phyloP scores from a whole-genome alignment of 2,329 filamentous ascomycete genomes.

The Penicillium sp. region DNA sequence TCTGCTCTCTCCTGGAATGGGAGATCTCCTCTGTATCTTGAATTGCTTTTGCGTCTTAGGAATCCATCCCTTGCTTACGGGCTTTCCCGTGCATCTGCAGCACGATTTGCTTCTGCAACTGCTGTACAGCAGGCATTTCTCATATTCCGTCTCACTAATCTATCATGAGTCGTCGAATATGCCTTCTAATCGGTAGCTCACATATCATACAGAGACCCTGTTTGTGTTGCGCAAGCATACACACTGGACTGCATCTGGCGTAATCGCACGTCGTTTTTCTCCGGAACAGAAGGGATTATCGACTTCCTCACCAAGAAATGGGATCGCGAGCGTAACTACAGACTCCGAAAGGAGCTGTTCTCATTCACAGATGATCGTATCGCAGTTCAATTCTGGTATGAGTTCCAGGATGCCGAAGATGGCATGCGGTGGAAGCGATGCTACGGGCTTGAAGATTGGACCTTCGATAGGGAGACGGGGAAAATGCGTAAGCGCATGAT shows the following conservation, averaged over 20 bases:
- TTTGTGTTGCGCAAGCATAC: conserved; percentile 71
- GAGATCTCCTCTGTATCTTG: not conserved
- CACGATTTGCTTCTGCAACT: not conserved
- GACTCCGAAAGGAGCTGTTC: conserved; percentile 82
- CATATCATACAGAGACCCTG: conserved; percentile 60
- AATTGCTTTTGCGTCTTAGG: not conserved
- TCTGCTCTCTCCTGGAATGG: not conserved
- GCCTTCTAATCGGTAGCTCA: not conserved
- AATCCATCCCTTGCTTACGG: conserved; percentile 9
- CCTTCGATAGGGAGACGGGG: conserved; percentile 48
- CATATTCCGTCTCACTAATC: not conserved
- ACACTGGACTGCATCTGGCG: conserved; percentile 80
- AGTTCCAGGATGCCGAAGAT: conserved; percentile 71
- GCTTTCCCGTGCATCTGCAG: not conserved
- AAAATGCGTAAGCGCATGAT: conserved; percentile 55
- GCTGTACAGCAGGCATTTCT: not conserved
- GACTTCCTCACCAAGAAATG: conserved; percentile 75
- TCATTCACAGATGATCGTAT: conserved; percentile 76
- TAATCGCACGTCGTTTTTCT: conserved; percentile 73
- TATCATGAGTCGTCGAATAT: no score
- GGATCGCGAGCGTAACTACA: conserved; percentile 72
- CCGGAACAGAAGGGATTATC: conserved; percentile 70
- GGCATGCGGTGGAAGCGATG: conserved; percentile 78
- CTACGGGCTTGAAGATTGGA: conserved; percentile 70
- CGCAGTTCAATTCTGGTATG: conserved; percentile 91